These are phyloP conservation scores for Leishmania mexicana DNA, from an alignment of 208 protist genomes.

Conservation along the genomic window DNA sequence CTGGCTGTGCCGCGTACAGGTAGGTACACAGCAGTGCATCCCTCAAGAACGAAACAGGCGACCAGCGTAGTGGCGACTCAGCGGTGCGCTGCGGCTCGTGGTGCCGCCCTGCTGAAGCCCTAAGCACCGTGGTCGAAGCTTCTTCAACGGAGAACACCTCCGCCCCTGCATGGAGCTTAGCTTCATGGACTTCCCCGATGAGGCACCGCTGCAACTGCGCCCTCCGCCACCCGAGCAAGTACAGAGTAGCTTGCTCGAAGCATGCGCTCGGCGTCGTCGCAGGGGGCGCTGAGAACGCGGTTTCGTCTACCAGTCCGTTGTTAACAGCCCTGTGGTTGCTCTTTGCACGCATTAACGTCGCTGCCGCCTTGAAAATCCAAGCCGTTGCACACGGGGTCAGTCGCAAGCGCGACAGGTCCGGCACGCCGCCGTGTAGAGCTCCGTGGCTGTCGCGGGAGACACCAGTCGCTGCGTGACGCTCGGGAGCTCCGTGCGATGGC, in stretches of 20 bases:
- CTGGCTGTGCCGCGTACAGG: background rate
- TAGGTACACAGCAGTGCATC: slow-evolving; percentile 22
- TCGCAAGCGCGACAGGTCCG: slow-evolving; percentile 1
- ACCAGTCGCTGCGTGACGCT: background rate
- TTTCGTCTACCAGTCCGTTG: background rate
- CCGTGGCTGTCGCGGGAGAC: background rate
- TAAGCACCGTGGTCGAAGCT: background rate
- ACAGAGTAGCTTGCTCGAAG: slow-evolving; percentile 14
- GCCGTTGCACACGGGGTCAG: slow-evolving; percentile 23
- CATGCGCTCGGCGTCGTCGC: slow-evolving; percentile 5
- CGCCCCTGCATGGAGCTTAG: background rate
- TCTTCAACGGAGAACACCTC: background rate
- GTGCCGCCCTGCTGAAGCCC: background rate
- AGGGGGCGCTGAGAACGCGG: background rate
- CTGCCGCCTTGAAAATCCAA: slow-evolving; percentile 21
- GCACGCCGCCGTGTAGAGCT: background rate
- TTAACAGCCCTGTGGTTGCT: background rate
- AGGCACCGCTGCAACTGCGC: slow-evolving; percentile 19
- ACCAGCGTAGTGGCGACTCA: slow-evolving; percentile 18
- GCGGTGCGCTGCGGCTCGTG: background rate
- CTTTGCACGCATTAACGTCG: slow-evolving; percentile 1
- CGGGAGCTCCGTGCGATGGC: background rate
- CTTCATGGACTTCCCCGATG: background rate
- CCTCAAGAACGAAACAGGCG: slow-evolving; percentile 33
- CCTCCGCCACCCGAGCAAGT: slow-evolving; percentile 23